Conservation (phyloP, 495 filamentous ascomycete genomes). For the Margaritispora aquatica region DNA sequence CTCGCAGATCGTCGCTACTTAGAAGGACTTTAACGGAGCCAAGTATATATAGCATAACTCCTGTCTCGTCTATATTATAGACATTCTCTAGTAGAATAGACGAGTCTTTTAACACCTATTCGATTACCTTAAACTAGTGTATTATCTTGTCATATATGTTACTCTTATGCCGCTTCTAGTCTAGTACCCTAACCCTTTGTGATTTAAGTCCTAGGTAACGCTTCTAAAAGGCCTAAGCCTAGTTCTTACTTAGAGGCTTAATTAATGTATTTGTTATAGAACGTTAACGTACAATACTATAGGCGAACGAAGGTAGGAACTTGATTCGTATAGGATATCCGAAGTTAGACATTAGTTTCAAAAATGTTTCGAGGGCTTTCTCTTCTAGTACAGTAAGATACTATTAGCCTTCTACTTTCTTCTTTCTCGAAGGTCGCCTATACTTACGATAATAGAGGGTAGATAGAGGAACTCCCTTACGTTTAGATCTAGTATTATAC, state of each 20-base stretch:
- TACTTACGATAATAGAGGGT: slow-evolving; percentile 6
- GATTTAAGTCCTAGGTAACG: slow-evolving; percentile 23
- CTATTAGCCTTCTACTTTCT: neutral
- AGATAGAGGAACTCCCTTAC: slow-evolving; percentile 4
- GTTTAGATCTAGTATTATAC: slow-evolving; percentile 11
- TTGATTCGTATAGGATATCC: slow-evolving; percentile 7
- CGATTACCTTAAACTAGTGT: slow-evolving; percentile 31
- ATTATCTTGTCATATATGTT: slow-evolving; percentile 34
- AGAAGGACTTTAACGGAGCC: slow-evolving; percentile 33
- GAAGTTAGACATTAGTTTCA: slow-evolving; percentile 4
- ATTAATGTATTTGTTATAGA: slow-evolving; percentile 1
- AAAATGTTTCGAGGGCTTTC: slow-evolving; percentile 5
- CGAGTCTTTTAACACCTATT: slow-evolving; percentile 24
- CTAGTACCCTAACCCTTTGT: slow-evolving; percentile 4
- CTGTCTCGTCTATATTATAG: slow-evolving; percentile 30
- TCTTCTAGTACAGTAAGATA: slow-evolving; percentile 2
- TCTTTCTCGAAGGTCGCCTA: slow-evolving; percentile 13
- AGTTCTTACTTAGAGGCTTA: slow-evolving; percentile 11
- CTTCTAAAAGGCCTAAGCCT: slow-evolving; percentile 18
- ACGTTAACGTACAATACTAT: slow-evolving; percentile 11
- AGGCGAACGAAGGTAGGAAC: slow-evolving; percentile 9
- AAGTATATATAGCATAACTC: slow-evolving; percentile 31
- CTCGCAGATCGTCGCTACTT: slow-evolving; percentile 26
- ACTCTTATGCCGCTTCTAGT: slow-evolving; percentile 26
- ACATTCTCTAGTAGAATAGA: slow-evolving; percentile 25